A percentile compares a stretch with the other conserved stretches of the same genome.
These are phyloP conservation scores for Ophioceras dolichostomum DNA, from an alignment of 2,329 filamentous ascomycete species.

Conservation along the genomic window DNA sequence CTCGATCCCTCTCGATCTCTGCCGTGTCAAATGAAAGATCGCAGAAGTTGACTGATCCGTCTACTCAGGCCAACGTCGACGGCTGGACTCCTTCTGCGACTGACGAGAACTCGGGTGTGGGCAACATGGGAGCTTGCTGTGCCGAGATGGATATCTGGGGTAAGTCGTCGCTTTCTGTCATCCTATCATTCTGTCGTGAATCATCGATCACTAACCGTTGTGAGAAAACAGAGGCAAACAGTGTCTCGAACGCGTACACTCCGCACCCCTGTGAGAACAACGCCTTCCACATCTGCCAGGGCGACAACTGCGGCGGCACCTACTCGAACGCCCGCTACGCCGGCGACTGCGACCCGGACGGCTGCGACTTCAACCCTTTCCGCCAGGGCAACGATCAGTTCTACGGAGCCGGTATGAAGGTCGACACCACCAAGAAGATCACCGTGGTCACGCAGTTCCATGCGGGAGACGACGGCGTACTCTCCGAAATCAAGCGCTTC, in stretches of 20 bases:
- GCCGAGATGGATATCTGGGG: slow-evolving; percentile 43
- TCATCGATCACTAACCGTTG: too few species aligned
- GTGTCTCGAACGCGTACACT: slow-evolving; percentile 27
- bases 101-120: slow-evolving; percentile 4
- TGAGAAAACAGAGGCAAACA: slow-evolving; percentile 43
- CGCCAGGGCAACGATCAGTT: slow-evolving; percentile 14
- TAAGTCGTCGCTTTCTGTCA: too few species aligned
- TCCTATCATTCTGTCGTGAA: too few species aligned
- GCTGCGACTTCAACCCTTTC: slow-evolving; percentile 22
- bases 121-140: slow-evolving; percentile 37
- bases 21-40: too few species aligned
- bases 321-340: too few species aligned
- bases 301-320: slow-evolving; percentile 31
- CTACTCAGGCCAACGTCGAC: slow-evolving; percentile 30
- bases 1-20: too few species aligned
- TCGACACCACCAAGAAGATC: slow-evolving; percentile 28
- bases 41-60: too few species aligned
- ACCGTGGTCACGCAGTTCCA: slow-evolving; percentile 31
- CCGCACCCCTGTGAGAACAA: slow-evolving; percentile 34
- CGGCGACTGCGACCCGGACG: slow-evolving; percentile 29
- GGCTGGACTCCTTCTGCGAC: slow-evolving; percentile 27
- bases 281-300: slow-evolving; percentile 29
- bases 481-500: slow-evolving; percentile 12
- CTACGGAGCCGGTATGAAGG: slow-evolving; percentile 12
- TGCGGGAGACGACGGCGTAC: slow-evolving; percentile 13